These are phyloP conservation scores for maize (Zea mays) DNA, from an alignment of 176 grass and related monocot genomes.

Conservation along the genomic window Zm-B73-REFERENCE-NAM-5.0 NC_050096.1:82833501-82834000, in stretches of 20 bases:
- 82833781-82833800: slow-evolving; percentile 29
- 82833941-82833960: slow-evolving; percentile 32
- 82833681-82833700: slow-evolving; percentile 90
- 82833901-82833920: slow-evolving; percentile 15
- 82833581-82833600: slow-evolving; percentile 33
- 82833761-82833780: slow-evolving; percentile 19
- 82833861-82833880: slow-evolving; percentile 30
- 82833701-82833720: slow-evolving; percentile 58
- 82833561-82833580: slow-evolving; percentile 10
- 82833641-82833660: slow-evolving; percentile 28
- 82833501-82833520: slow-evolving; percentile 31
- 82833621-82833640: slow-evolving; percentile 31
- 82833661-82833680: slow-evolving; percentile 92
- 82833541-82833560: slow-evolving; percentile 10
- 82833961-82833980: slow-evolving; percentile 26
- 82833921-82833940: slow-evolving; percentile 41
- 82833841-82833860: slow-evolving; percentile 27
- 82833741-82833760: slow-evolving; percentile 37
- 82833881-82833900: slow-evolving; percentile 14
- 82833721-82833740: slow-evolving; percentile 55
- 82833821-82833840: slow-evolving; percentile 21
- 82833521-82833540: slow-evolving; percentile 19
- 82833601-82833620: slow-evolving; percentile 24
- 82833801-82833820: slow-evolving; percentile 31
- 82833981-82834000: slow-evolving; percentile 37